Evolutionary conservation across 208 protist species (phyloP).

Genomic region (Sergeia podlipaevii): DNA sequence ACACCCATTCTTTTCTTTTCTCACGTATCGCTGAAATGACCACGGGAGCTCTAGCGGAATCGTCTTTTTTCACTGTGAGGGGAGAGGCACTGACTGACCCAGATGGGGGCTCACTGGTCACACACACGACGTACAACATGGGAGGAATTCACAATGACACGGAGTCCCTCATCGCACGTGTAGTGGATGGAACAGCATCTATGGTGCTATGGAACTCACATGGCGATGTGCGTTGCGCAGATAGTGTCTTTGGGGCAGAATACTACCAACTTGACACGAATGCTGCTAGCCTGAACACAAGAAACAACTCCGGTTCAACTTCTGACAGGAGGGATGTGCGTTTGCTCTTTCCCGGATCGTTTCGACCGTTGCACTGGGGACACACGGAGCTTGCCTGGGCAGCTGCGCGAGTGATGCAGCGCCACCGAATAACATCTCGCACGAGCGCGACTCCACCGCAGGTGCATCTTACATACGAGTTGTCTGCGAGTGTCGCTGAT

Average conservation of each 20-base stretch:
- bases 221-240: constrained; percentile 45
- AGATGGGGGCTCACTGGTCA: no score
- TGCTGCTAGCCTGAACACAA: not conserved
- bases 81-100: no score
- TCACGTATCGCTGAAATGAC: no score
- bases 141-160: not conserved
- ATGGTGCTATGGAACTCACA: constrained; percentile 46
- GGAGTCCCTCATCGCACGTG: not conserved
- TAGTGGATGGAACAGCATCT: constrained; percentile 13
- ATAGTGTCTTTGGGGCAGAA: no score
- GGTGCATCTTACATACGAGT: constrained; percentile 61
- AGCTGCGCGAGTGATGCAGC: constrained; percentile 17
- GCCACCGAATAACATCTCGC: constrained; percentile 6
- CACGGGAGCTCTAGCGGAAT: no score
- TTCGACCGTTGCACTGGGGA: constrained; percentile 71
- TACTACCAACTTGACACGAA: not conserved
- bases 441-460: not conserved
- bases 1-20: no score
- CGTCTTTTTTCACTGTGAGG: no score
- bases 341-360: constrained; percentile 73
- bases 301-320: no score
- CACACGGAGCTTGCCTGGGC: constrained; percentile 66
- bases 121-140: no score
- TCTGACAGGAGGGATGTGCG: constrained; percentile 6
- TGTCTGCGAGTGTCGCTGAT: constrained; percentile 50